Evolutionary conservation across 495 filamentous ascomycete genomes (phyloP).

Genomic region (Penicillium coffeae): DNA sequence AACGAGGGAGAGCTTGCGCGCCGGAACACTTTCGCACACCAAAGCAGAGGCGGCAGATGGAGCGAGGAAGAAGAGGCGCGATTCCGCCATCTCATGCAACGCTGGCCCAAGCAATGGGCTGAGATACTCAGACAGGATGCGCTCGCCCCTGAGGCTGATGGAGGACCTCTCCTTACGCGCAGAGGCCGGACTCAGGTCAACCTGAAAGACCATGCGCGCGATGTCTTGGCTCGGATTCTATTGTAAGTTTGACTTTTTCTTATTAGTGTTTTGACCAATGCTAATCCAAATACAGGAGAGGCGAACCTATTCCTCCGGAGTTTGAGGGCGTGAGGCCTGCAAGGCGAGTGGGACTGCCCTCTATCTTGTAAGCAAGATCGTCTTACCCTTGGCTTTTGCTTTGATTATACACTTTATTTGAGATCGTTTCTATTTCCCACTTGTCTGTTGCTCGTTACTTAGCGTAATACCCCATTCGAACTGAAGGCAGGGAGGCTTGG

Average conservation of each 20-base stretch:
- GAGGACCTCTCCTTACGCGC: conserved; percentile 18
- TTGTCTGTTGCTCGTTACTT: too few relatives aligned
- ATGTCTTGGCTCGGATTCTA: background rate
- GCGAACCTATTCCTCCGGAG: background rate
- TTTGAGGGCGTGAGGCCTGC: background rate
- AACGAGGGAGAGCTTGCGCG: too few relatives aligned
- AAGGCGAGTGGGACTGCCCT: background rate
- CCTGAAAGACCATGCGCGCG: conserved; percentile 74
- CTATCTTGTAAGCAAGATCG: background rate
- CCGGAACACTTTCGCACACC: background rate
- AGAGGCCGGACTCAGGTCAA: conserved; percentile 73
- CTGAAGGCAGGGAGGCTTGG: too few relatives aligned
- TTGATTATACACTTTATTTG: too few relatives aligned
- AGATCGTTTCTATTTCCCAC: too few relatives aligned
- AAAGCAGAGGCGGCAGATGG: conserved; percentile 2
- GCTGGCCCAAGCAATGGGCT: conserved; percentile 22
- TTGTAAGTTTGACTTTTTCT: background rate
- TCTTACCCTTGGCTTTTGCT: background rate
- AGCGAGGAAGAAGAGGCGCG: conserved; percentile 28
- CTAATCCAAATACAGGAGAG: background rate
- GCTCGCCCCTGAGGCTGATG: conserved; percentile 12
- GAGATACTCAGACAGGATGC: conserved; percentile 26
- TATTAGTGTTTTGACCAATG: background rate
- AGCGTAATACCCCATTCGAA: too few relatives aligned
- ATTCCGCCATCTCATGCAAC: conserved; percentile 22